These are phyloP conservation scores for Ogataea kodamae DNA, from an alignment of 805 yeast species.

Conservation along the genomic window DNA sequence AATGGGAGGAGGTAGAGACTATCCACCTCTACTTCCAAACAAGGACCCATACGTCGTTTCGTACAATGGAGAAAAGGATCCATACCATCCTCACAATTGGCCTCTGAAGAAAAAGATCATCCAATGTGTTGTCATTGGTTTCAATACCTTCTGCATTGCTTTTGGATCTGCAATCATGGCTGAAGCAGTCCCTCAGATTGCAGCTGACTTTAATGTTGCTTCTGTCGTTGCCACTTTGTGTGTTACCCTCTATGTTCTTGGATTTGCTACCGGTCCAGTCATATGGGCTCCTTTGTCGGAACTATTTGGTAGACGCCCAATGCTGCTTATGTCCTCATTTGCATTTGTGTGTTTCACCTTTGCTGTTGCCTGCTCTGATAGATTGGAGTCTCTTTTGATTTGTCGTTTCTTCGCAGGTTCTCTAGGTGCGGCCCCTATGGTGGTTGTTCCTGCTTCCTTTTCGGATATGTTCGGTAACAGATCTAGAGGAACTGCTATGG, in stretches of 20 bases:
- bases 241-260: slow-evolving; percentile 79
- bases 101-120: slow-evolving; percentile 42
- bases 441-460: slow-evolving; percentile 82
- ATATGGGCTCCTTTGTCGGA: slow-evolving; percentile 90
- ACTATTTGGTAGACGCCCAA: slow-evolving; percentile 64
- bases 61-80: slow-evolving; percentile 77
- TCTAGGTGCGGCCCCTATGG: slow-evolving; percentile 81
- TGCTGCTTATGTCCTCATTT: slow-evolving; percentile 53
- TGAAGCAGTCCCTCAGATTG: slow-evolving; percentile 49
- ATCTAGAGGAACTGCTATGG: slow-evolving; percentile 72
- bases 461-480: slow-evolving; percentile 72
- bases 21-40: slow-evolving; percentile 59
- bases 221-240: slow-evolving; percentile 69
- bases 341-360: slow-evolving; percentile 59
- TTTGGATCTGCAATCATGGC: slow-evolving; percentile 87
- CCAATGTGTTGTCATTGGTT: slow-evolving; percentile 45
- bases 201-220: slow-evolving; percentile 56
- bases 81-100: slow-evolving; percentile 81
- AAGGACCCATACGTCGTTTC: slow-evolving; percentile 59
- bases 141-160: slow-evolving; percentile 48
- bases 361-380: slow-evolving; percentile 75
- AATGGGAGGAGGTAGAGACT: slow-evolving; percentile 68
- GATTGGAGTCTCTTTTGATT: slow-evolving; percentile 71
- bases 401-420: slow-evolving; percentile 79
- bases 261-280: slow-evolving; percentile 91